phyloP scores from a whole-genome alignment of 2,329 filamentous ascomycete species.

The Periglandula ipomoeae region DNA sequence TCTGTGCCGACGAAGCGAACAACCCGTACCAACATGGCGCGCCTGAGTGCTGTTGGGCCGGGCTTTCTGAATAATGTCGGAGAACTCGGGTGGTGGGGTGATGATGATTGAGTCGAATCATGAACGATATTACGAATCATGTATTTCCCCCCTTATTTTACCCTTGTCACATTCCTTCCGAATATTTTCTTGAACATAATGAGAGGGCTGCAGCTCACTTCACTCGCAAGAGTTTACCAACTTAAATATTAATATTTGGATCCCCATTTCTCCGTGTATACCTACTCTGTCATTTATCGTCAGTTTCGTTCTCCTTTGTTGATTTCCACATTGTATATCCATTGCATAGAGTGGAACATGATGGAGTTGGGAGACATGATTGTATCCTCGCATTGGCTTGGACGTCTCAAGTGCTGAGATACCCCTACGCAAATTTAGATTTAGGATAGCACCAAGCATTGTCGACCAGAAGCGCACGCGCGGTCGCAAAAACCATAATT shows the following conservation, averaged over 20 bases:
- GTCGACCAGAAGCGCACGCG: neutral
- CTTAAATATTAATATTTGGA: neutral
- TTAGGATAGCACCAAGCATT: neutral
- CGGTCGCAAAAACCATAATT: neutral
- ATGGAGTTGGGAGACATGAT: neutral
- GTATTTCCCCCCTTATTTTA: neutral
- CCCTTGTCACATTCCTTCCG: neutral
- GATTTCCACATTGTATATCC: neutral
- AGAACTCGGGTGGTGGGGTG: slow-evolving; percentile 30
- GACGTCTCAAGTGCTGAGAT: slow-evolving; percentile 4
- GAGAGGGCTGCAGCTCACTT: too few species aligned
- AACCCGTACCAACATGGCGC: slow-evolving; percentile 27
- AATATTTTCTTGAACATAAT: neutral
- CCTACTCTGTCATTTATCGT: neutral
- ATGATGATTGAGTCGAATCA: slow-evolving; percentile 23
- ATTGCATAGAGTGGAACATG: neutral
- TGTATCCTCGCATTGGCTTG: neutral
- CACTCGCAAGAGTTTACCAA: too few species aligned
- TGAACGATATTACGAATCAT: neutral
- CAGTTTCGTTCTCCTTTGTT: neutral
- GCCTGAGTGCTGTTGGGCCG: slow-evolving; percentile 25
- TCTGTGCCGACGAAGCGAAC: slow-evolving; percentile 13
- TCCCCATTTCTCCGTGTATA: neutral
- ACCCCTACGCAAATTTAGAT: neutral
- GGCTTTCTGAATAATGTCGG: slow-evolving; percentile 14